A percentile compares a stretch with the other conserved stretches of the same genome.
Evolutionary conservation across 2,329 filamentous ascomycete genomes (phyloP).

Genomic region (Phaeosphaeriaceae sp.): DNA sequence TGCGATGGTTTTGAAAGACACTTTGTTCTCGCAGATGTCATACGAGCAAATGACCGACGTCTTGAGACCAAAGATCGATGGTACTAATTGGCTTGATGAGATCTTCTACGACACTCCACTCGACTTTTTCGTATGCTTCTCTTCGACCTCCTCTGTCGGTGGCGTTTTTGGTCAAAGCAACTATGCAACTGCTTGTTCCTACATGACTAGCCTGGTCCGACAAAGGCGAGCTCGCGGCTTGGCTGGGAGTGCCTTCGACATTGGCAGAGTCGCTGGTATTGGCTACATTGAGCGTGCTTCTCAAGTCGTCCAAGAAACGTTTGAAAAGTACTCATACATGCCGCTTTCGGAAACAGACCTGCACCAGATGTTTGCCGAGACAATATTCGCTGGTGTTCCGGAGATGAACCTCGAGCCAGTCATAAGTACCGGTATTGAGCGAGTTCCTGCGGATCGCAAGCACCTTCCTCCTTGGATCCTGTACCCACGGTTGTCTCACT

Average conservation of each 20-base stretch:
- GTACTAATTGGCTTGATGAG: slow-evolving; percentile 20
- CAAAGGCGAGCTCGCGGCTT: slow-evolving; percentile 49
- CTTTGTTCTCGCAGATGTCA: slow-evolving; percentile 13
- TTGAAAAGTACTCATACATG: no score
- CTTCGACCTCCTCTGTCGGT: slow-evolving; percentile 23
- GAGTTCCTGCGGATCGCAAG: no score
- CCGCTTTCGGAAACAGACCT: slow-evolving; percentile 21
- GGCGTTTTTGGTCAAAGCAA: slow-evolving; percentile 20
- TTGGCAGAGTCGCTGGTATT: slow-evolving; percentile 50
- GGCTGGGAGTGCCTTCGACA: slow-evolving; percentile 39
- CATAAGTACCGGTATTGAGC: not conserved
- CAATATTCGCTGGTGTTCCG: not conserved
- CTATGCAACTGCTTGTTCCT: slow-evolving; percentile 40
- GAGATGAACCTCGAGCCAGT: slow-evolving; percentile 1
- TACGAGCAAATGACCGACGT: not conserved
- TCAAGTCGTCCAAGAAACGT: not conserved
- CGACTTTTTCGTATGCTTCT: slow-evolving; percentile 36
- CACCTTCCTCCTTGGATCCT: no score
- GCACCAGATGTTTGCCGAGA: slow-evolving; percentile 22
- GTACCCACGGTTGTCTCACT: no score
- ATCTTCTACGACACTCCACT: slow-evolving; percentile 15
- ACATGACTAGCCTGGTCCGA: slow-evolving; percentile 48
- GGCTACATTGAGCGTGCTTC: slow-evolving; percentile 55
- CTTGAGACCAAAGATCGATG: slow-evolving; percentile 21
- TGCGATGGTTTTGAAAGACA: slow-evolving; percentile 22